Evolutionary conservation across 73 alveolate species (phyloP).

Genomic region (Vitrella brassicaformis): DNA sequence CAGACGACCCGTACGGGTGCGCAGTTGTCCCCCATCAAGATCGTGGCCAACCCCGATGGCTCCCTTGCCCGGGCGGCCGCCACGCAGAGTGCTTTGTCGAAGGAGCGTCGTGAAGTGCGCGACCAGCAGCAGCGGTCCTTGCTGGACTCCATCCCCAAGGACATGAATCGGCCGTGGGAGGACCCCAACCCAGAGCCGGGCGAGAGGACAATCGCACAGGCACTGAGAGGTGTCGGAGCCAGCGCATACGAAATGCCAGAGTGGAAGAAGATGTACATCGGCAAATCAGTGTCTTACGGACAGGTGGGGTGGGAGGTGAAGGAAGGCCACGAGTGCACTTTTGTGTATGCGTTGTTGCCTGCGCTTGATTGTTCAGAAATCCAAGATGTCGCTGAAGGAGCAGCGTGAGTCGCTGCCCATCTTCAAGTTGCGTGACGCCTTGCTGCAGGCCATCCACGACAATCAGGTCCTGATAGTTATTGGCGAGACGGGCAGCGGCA

Average conservation of each 20-base stretch:
- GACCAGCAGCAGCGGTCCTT: slow-evolving; percentile 26
- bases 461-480: slow-evolving; percentile 75
- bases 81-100: slow-evolving; percentile 59
- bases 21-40: slow-evolving; percentile 65
- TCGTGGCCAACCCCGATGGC: slow-evolving; percentile 82
- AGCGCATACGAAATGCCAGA: slow-evolving; percentile 46
- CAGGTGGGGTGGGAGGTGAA: not conserved
- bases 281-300: slow-evolving; percentile 30
- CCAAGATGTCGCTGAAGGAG: slow-evolving; percentile 42
- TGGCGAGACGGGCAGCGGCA: slow-evolving; percentile 99
- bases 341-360: no score
- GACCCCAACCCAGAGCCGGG: slow-evolving; percentile 66
- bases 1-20: slow-evolving; percentile 70
- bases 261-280: slow-evolving; percentile 48
- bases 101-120: slow-evolving; percentile 15
- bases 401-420: slow-evolving; percentile 94
- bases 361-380: no score
- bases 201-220: slow-evolving; percentile 57
- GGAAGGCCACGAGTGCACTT: no score
- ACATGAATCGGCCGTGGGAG: slow-evolving; percentile 46
- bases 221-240: slow-evolving; percentile 42
- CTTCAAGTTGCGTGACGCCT: slow-evolving; percentile 71
- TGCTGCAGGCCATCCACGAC: slow-evolving; percentile 48
- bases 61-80: slow-evolving; percentile 69
- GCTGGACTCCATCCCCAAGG: slow-evolving; percentile 61